Base-by-base conservation (phyloP, 805 yeast species). In the Peterozyma toletana region DNA sequence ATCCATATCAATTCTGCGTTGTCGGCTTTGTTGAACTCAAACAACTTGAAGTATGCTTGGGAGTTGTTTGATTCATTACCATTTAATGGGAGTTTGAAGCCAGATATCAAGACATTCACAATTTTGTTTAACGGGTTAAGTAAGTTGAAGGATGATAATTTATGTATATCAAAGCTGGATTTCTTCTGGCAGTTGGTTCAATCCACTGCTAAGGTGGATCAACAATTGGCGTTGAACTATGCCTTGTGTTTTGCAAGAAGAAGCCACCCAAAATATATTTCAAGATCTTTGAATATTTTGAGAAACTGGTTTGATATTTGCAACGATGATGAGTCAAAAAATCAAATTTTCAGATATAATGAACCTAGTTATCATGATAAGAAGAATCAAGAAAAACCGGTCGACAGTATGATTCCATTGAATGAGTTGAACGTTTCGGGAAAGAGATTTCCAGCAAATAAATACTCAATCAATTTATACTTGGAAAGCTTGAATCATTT, bases 1-100 rank as follows among this genome's bases (percentile, higher is more conserved):
- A 66, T 63, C 6, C 77, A 71, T 50, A 62, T 69, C 15, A 77
- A 76, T 51, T 62, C 80, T 21, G 70, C 67, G 0, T 51, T 77
- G 41, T 60, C 66, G 27, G 75, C 77, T 0, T 49, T 76, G 29
- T 51, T 72, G 40, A 67, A 65, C 41, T 66, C 74, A 30, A 53
- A 49, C 5, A 68, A 70, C 44, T 58, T 66, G 11, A 62, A 62
- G 0, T 49, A 57, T 11, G 69, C 71, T 0, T 56, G 72, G 38
- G 55, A 64, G n/a, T 49, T 74, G 5, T 68, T 62, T 48, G 66
- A 71, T 6, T 53, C 51, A 2, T 44, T 59, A 11, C 37, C 34
- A 13, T 18, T 14, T 15, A 11, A 15, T 3, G 38, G 30, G n/a
- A 35, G n/a, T 4, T 37, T 30, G 33, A 33, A 37, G 18, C 35